A percentile compares a stretch with the other conserved stretches of the same genome.
Conservation (phyloP, 2,329 filamentous ascomycete genomes). For the Diaporthe capsici region DNA sequence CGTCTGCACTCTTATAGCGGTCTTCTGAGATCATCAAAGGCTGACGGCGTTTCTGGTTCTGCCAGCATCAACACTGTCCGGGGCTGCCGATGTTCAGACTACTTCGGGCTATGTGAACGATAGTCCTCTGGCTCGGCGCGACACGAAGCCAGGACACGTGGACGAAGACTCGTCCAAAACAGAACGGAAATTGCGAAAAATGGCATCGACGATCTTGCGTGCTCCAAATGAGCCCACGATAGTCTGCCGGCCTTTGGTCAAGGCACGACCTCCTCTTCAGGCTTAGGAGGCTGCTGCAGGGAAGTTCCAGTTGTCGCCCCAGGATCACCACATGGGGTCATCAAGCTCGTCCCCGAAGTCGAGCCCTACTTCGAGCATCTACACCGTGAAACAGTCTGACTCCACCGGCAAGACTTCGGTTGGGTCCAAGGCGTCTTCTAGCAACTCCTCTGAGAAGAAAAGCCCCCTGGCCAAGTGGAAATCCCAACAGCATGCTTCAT, state of each 20-base stretch:
- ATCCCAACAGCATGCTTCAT: conserved; percentile 40
- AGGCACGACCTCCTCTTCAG: conserved; percentile 53
- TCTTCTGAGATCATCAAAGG: background rate
- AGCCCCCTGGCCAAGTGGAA: conserved; percentile 46
- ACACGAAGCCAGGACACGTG: conserved; percentile 36
- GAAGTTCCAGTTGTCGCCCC: conserved; percentile 40
- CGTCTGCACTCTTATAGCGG: too few species aligned
- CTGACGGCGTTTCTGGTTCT: background rate
- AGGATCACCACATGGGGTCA: conserved; percentile 25
- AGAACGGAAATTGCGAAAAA: conserved; percentile 47
- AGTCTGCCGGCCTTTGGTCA: conserved; percentile 57
- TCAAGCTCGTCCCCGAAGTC: conserved; percentile 44
- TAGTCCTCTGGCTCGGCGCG: conserved; percentile 37
- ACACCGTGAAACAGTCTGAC: conserved; percentile 44
- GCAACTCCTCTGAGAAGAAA: conserved; percentile 48
- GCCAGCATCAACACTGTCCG: conserved; percentile 37
- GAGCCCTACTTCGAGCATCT: conserved; percentile 45
- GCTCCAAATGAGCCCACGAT: conserved; percentile 57
- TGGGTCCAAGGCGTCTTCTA: conserved; percentile 56
- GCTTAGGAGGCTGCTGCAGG: conserved; percentile 51
- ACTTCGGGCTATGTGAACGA: conserved; percentile 24
- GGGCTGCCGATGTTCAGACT: conserved; percentile 31
- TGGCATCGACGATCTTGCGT: conserved; percentile 58
- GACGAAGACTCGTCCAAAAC: background rate
- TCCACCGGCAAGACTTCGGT: conserved; percentile 56